Base-by-base conservation (phyloP, 192 early-diverging fungal genomes). In the Rhizophagus clarus region DNA sequence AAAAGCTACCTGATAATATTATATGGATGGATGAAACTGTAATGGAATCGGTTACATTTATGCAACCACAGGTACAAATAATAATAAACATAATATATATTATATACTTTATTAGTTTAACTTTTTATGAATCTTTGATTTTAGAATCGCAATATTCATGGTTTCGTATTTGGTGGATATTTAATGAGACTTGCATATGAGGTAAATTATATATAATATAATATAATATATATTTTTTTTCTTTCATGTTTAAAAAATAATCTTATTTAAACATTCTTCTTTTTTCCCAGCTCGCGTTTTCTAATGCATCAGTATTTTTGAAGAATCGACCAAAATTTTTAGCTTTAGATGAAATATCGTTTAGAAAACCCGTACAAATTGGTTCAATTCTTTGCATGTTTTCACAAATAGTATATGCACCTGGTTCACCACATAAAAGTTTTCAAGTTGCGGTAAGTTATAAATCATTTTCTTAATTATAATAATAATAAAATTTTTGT, bases 151-250 rank as follows among this genome's bases (percentile, higher is more conserved):
- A 11, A 4, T 60, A 29, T 60, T 37, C 28, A 64, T 80, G 85
- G 86, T 56, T 92, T 93, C 79, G 91, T 95, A 22, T 95, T 96
- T 87, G 95, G 94, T 60, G 90, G 91, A 47, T 93, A 92, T 61
- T 84, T 97, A 66, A 95, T 98, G 94, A 90, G 93, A 68, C 84
- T 93, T 5, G 97, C 97, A 0, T 94, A 88, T 68, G 97, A 98
- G 68, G 68, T 70, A 20, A 70, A 42, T n/a, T 2, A 5, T 70
- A 3, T 69, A 42, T 70, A n/a, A n/a, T n/a, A n/a, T n/a, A n/a
- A n/a, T n/a, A n/a, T n/a, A n/a, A n/a, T n/a, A n/a, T n/a, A n/a
- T n/a, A n/a, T 22, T 37, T 20, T 42, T 40, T 14, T 69, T 28
- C 9, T 69, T 20, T 69, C 3, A 0, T 34, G 9, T 12, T 70